A percentile compares a stretch with the other conserved stretches of the same genome.
These are phyloP conservation scores for Trapa incisa DNA, from an alignment of 345 rosid genomes.

Conservation along the genomic window DNA sequence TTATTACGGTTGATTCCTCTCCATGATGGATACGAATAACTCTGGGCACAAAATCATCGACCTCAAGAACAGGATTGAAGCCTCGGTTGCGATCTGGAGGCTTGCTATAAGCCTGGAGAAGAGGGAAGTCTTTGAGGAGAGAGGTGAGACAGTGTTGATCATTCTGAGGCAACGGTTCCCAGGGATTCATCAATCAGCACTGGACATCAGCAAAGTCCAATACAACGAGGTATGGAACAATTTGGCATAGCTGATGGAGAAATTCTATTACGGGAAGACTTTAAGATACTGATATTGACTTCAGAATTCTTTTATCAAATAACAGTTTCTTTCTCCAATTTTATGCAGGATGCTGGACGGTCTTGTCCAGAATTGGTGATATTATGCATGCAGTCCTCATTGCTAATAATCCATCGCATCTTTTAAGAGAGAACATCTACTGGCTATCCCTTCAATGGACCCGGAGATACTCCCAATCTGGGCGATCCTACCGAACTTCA, in stretches of 20 bases:
- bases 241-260: not conserved
- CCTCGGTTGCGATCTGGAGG: constrained; percentile 83
- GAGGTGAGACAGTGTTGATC: constrained; percentile 77
- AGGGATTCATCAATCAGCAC: constrained; percentile 64
- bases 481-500: constrained; percentile 53
- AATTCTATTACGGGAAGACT: not conserved
- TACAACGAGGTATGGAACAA: constrained; percentile 40
- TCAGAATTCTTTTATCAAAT: no score
- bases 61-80: constrained; percentile 81
- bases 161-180: constrained; percentile 67
- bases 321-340: not conserved
- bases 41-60: constrained; percentile 80
- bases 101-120: constrained; percentile 73
- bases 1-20: constrained; percentile 69
- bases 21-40: constrained; percentile 47
- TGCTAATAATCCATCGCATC: constrained; percentile 40
- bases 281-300: not conserved
- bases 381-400: constrained; percentile 53
- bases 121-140: constrained; percentile 78
- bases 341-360: constrained; percentile 63
- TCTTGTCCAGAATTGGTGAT: constrained; percentile 65
- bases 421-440: constrained; percentile 19
- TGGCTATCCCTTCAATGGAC: constrained; percentile 6
- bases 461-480: constrained; percentile 4
- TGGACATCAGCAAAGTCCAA: constrained; percentile 86